These are phyloP conservation scores for Huntiella moniliformis DNA, from an alignment of 2,329 filamentous ascomycete genomes.

Conservation along the genomic window DNA sequence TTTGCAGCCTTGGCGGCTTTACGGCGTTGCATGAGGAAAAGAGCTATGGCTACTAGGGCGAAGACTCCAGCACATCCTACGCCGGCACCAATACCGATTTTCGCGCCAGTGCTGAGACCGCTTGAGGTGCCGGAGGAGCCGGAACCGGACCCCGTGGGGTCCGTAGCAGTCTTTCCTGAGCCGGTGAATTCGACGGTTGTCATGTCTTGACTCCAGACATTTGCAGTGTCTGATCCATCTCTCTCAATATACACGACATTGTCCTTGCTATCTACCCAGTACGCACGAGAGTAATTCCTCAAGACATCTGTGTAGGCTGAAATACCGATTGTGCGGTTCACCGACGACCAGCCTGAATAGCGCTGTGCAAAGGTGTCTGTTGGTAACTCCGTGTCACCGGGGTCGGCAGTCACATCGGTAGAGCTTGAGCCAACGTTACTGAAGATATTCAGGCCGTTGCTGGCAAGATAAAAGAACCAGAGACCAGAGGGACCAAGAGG, in stretches of 20 bases:
- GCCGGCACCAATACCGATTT: background rate
- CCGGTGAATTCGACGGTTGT: background rate
- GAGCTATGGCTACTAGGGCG: background rate
- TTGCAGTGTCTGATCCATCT: background rate
- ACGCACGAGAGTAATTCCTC: background rate
- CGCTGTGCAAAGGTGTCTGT: background rate
- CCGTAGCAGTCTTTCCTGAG: background rate
- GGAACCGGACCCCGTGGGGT: background rate
- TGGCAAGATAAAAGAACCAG: background rate
- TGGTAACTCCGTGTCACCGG: background rate
- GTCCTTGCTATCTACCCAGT: background rate
- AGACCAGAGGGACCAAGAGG: too few species aligned
- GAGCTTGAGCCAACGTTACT: background rate
- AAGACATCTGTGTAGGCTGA: background rate
- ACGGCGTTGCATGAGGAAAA: too few species aligned
- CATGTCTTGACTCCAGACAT: background rate
- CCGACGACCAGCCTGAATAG: background rate
- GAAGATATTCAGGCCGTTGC: background rate
- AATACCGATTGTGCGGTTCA: background rate
- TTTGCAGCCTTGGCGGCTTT: too few species aligned
- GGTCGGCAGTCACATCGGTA: background rate
- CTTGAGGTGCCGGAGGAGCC: background rate
- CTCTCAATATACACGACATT: background rate
- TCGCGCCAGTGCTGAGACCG: background rate
- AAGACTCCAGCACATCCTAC: background rate